Evolutionary conservation across 352 stramenopile species (phyloP).

Genomic region (Phytopythium helicoides): DNA sequence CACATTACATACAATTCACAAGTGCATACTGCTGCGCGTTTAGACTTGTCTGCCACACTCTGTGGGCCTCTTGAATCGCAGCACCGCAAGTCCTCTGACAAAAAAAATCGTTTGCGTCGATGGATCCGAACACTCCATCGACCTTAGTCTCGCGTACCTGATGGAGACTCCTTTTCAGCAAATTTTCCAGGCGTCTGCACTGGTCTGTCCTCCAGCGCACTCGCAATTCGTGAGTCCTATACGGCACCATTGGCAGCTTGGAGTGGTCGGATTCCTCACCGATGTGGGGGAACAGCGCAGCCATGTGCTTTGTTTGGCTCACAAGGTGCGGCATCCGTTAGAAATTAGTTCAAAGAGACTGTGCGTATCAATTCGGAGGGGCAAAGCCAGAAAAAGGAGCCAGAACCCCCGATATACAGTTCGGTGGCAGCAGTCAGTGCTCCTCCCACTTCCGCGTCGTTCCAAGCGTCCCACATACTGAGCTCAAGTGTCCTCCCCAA

Average conservation of each 20-base stretch:
- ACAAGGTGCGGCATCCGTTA: not conserved
- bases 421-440: constrained; percentile 14
- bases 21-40: not conserved
- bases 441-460: too few relatives aligned
- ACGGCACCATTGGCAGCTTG: not conserved
- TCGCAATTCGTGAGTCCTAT: not conserved
- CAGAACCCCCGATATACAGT: not conserved
- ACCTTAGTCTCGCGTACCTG: too few relatives aligned
- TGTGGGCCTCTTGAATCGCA: not conserved
- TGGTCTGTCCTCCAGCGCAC: not conserved
- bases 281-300: constrained; percentile 29
- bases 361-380: not conserved
- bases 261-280: constrained; percentile 13
- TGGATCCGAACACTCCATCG: not conserved
- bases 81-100: not conserved
- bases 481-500: too few relatives aligned
- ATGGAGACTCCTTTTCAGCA: not conserved
- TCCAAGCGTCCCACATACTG: too few relatives aligned
- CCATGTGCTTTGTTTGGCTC: constrained; percentile 13
- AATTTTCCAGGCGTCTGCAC: constrained; percentile 1
- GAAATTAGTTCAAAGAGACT: not conserved
- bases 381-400: constrained; percentile 5
- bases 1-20: not conserved
- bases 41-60: not conserved
- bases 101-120: not conserved